Evolutionary conservation across 2,329 filamentous ascomycete genomes (phyloP), one percentile per base, ranked within the genome.

Genomic region (Talaromyces rugulosus): DNA sequence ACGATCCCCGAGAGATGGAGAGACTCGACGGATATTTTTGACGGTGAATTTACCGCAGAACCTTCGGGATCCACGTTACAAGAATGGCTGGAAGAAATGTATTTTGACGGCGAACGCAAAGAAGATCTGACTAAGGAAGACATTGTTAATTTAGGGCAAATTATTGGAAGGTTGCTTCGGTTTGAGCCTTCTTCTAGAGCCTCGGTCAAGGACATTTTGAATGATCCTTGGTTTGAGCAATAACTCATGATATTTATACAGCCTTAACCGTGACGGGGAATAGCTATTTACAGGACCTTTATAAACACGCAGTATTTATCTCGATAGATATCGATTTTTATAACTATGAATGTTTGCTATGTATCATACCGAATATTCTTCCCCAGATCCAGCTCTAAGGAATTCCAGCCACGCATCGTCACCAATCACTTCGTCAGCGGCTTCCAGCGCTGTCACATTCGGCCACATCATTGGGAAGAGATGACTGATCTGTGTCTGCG

Each of bases 41-140:
- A 68, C 5, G 56, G 56, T 6, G 58, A 52, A 14, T 58, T 18
- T 51, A 16, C 58, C 47, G 62, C 56, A 16, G 68, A 70, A 56
- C 65, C 30, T 18, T 18, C 67, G 0, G 66, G 59, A 4, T 63
- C 65, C 16, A 66, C 59, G 14, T 67, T 78, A 33, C 72, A 77
- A 60, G 65, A 74, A 60, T 78, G 74, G 73, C 62, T 77, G 28
- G 70, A 76, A 67, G 71, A 77, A 62, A 67, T 71, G 28, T 77
- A 77, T 57, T 78, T 76, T 68, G 69, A 75, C 59, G 65, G 67
- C 12, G 68, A 64, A 34, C 67, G 47, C 16, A 70, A 11, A 23
- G 61, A 64, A 8, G 66, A 69, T 56, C 58, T 71, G 31, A 66
- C 65, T 53, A 59, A 56, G 55, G 68, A 69, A 33, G 71, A 71